phyloP scores from a whole-genome alignment of 371 early-diverging fungal species.

The Rhizopus microsporus region DNA sequence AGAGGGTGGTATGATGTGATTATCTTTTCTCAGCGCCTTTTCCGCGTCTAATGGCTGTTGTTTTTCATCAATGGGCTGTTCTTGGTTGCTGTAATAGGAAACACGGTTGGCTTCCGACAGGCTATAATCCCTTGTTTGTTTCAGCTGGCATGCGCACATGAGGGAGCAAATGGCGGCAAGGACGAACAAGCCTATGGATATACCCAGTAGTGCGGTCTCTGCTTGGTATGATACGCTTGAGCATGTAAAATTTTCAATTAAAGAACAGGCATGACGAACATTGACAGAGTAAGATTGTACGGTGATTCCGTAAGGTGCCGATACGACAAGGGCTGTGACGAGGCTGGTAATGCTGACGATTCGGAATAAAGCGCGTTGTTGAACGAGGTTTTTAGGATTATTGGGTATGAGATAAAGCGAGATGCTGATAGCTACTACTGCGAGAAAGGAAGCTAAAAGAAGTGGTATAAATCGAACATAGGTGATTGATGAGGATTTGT shows the following conservation, averaged over 20 bases:
- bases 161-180: slow-evolving; percentile 9
- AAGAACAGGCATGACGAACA: slow-evolving; percentile 3
- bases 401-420: slow-evolving; percentile 11
- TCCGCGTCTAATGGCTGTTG: neutral
- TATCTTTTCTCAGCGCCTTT: neutral
- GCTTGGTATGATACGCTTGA: slow-evolving; percentile 9
- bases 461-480: slow-evolving; percentile 17
- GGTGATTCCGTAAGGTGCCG: slow-evolving; percentile 13
- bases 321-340: slow-evolving; percentile 3
- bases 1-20: neutral
- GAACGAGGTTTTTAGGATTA: slow-evolving; percentile 13
- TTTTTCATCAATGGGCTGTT: neutral
- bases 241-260: slow-evolving; percentile 8
- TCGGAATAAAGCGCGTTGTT: slow-evolving; percentile 11
- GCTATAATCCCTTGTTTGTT: neutral
- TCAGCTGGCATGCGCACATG: neutral
- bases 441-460: slow-evolving; percentile 12
- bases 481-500: neutral
- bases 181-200: slow-evolving; percentile 15
- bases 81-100: slow-evolving; percentile 2
- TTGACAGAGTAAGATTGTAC: slow-evolving; percentile 6
- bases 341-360: slow-evolving; percentile 6
- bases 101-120: neutral
- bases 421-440: slow-evolving; percentile 7
- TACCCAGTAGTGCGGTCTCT: slow-evolving; percentile 16